Base-by-base conservation (phyloP, 1,139 yeast genomes). In the Taphrina betulina region DNA sequence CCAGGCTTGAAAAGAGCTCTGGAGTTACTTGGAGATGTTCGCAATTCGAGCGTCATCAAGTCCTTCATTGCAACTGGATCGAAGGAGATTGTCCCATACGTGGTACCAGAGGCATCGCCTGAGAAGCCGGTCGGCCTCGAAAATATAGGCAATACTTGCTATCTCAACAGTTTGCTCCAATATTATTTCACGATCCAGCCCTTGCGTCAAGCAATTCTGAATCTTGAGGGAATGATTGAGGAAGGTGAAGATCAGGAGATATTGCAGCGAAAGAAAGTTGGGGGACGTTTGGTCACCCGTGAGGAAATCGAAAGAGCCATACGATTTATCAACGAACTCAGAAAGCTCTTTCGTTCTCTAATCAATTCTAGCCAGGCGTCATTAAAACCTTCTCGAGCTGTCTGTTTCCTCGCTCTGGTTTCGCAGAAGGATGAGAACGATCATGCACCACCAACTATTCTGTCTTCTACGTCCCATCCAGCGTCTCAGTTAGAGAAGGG, bases 101-200 rank as follows among this genome's bases (percentile, higher is more conserved):
- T 23, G 8, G 17, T 42, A 14, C 45, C 52, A 17, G 48, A 29
- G 12, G 55, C 37, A 4, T 54, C 59, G 16, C 20, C 37, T 10
- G 54, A 96, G 42, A 76, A 78, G 22, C 98, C 98, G 2, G 78
- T 86, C 37, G 99, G 99, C 0, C 75, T 92, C 61, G 78, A 79
- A 58, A 92, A 92, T 68, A 74, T 89, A 67, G 98, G 98, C 23
- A 92, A 94, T 67, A 92, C 98, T 1, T 92, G 99, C 70, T 92
- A 92, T 33, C 41, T 59, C 46, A 92, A 92, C 69, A 83, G 96
- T 0, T 74, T 92, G 53, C 72, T 92, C 31, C 98, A 92, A 66
- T 92, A 84, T 65, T 90, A 88, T 67, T 92, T 88, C 70, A 85
- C 90, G 8, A 81, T 92, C 52, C 79, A 80, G 56, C 96, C 96